Conservation (phyloP, 306 rosid species). For the Cucurbita moschata region DNA sequence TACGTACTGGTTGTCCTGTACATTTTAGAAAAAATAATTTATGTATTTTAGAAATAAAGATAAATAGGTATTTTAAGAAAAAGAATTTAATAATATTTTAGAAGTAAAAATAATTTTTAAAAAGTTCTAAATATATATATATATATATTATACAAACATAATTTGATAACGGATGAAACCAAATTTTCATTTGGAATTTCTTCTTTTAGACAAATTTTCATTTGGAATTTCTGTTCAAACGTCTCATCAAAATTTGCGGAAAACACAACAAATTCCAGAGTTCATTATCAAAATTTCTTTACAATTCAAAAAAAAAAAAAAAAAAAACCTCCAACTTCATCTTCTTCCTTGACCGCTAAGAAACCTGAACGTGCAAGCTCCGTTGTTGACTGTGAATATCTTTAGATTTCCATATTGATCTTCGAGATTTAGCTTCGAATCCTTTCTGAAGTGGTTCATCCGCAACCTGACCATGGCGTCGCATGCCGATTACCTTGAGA, state of each 20-base stretch:
- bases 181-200: too few relatives aligned
- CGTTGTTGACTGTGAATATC: neutral
- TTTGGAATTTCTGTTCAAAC: neutral
- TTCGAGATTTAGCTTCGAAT: neutral
- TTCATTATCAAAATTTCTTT: neutral
- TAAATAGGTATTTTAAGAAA: too few relatives aligned
- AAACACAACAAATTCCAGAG: neutral
- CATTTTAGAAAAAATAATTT: too few relatives aligned
- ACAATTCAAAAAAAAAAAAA: neutral
- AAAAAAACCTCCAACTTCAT: neutral
- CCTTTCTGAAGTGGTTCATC: neutral
- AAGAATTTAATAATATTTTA: too few relatives aligned
- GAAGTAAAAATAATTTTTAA: too few relatives aligned
- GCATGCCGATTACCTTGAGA: conserved; percentile 24
- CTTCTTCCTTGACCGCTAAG: neutral
- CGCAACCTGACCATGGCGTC: conserved; percentile 20
- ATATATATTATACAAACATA: too few relatives aligned
- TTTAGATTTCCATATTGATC: neutral
- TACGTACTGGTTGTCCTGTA: too few relatives aligned
- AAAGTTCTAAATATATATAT: too few relatives aligned
- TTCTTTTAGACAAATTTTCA: neutral
- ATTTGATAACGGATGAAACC: neutral
- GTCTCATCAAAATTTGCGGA: neutral
- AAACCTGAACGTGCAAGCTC: neutral
- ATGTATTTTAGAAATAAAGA: too few relatives aligned